These are phyloP conservation scores for Setaria viridis DNA, from an alignment of 202 grass and related monocot species.

Conservation along the genomic window DNA sequence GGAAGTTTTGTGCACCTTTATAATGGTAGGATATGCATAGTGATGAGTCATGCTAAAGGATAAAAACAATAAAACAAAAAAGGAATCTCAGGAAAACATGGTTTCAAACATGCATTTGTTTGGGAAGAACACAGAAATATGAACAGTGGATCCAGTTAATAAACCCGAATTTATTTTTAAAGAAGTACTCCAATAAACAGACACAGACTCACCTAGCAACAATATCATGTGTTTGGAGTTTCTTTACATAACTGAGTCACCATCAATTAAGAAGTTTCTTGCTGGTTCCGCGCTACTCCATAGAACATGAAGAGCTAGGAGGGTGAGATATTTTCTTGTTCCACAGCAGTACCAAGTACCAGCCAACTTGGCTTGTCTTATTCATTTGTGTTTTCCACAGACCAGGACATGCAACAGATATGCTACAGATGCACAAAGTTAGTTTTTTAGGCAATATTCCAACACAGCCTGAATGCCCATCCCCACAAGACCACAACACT, in stretches of 20 bases:
- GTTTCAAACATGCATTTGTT: constrained; percentile 20
- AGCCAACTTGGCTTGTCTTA: constrained; percentile 44
- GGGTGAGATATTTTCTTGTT: constrained; percentile 43
- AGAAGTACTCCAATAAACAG: constrained; percentile 26
- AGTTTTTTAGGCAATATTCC: constrained; percentile 16
- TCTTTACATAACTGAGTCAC: constrained; percentile 35
- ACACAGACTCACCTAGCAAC: constrained; percentile 19
- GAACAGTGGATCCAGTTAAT: constrained; percentile 12
- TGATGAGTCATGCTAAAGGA: constrained; percentile 28
- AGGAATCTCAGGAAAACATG: constrained; percentile 27
- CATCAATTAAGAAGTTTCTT: constrained; percentile 40
- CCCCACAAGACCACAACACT: neutral
- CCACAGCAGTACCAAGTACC: constrained; percentile 9
- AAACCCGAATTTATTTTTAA: constrained; percentile 31
- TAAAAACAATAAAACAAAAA: constrained; percentile 39
- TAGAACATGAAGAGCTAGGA: constrained; percentile 36
- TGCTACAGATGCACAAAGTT: constrained; percentile 26
- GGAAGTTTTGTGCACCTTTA: constrained; percentile 31
- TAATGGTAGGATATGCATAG: constrained; percentile 17
- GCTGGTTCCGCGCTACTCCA: constrained; percentile 14
- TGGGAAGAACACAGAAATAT: constrained; percentile 23
- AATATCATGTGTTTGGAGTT: constrained; percentile 17
- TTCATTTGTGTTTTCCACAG: constrained; percentile 37
- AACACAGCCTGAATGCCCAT: constrained; percentile 25
- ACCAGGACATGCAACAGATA: constrained; percentile 21